Evolutionary conservation across 2,329 filamentous ascomycete genomes (phyloP), one percentile per base, ranked within the genome.

Genomic region (Hymenoscyphus fraxineus): DNA sequence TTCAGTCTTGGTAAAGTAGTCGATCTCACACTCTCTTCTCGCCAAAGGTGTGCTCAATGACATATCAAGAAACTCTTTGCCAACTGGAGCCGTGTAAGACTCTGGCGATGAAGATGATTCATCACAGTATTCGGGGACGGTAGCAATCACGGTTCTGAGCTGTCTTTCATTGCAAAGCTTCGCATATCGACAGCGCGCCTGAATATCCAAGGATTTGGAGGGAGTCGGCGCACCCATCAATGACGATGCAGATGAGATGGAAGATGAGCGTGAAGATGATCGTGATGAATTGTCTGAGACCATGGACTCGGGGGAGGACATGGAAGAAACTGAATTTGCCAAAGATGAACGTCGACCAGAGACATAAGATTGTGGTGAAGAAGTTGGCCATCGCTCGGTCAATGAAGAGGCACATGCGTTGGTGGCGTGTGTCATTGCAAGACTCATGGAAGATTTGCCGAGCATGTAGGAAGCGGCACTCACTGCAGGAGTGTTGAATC

Each of bases 231-330:
- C 85, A 81, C 81, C 84, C 76, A 78, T 82, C 78, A 84, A 77
- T 65, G 83, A 86, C 69, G 85, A 87, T 71, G 83, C 81, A 73
- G 85, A 87, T 64, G 85, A 88, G 77, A 87, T 85, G 19, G 85
- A 88, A 73, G 86, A 88, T 61, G 85, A 87, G 74, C 85, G 84
- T 68, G 86, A 88, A 35, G 35, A 54, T 67, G 85, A 81, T 66
- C 82, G 82, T 47, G 72, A 72, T 51, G 73, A 74, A 65, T 83
- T 88, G 64, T 88, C 86, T 65, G 86, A 88, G 57, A 88, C 77
- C 85, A 88, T 88, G 63, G 86, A 88, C 73, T 88, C 86, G 67
- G 86, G 86, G 35, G 86, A 88, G 65, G 86, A 88, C 40, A 83
- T 82, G 38, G 83, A 84, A 32, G 86, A 88, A 70, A 86, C 78